A percentile compares a stretch with the other conserved stretches of the same genome.
phyloP scores from a whole-genome alignment of 2,329 filamentous ascomycete species.

The Tetracladium maxilliforme region DNA sequence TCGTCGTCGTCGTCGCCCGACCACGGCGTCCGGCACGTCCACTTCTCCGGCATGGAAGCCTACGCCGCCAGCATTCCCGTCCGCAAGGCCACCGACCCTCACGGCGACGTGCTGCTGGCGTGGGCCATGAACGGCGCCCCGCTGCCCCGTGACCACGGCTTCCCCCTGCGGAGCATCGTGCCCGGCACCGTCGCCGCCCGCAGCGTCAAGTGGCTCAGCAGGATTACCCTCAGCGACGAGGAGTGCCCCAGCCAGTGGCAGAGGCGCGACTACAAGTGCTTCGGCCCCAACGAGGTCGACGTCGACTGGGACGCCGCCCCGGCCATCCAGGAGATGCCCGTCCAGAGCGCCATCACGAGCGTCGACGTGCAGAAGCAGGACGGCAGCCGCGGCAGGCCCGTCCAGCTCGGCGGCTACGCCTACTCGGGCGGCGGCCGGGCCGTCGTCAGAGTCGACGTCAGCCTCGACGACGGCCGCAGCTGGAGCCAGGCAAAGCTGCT shows the following conservation, averaged over 20 bases:
- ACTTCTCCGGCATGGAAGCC: constrained; percentile 7
- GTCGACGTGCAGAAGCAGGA: constrained; percentile 23
- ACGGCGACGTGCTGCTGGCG: constrained; percentile 47
- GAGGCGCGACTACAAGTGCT: constrained; percentile 52
- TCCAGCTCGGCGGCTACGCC: constrained; percentile 42
- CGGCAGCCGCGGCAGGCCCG: constrained; percentile 25
- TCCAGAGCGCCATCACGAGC: constrained; percentile 48
- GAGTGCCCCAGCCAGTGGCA: constrained; percentile 48
- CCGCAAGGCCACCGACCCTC: constrained; percentile 38
- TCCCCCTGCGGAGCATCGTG: constrained; percentile 42
- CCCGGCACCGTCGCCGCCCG: constrained; percentile 49
- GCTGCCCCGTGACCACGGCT: constrained; percentile 47
- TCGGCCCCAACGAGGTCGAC: constrained; percentile 45
- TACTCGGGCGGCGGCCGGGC: constrained; percentile 49
- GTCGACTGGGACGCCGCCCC: constrained; percentile 48
- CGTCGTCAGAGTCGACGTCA: constrained; percentile 50
- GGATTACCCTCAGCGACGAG: constrained; percentile 45
- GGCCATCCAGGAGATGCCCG: constrained; percentile 52
- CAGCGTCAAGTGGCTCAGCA: constrained; percentile 52
- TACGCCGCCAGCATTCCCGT: constrained; percentile 38
- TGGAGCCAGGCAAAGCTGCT: constrained; percentile 49
- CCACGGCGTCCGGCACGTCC: constrained; percentile 6
- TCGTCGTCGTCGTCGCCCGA: constrained; percentile 4
- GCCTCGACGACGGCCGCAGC: constrained; percentile 41
- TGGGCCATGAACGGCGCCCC: constrained; percentile 49